These are phyloP conservation scores for Carex arenaria DNA, from an alignment of 202 grass and related monocot genomes.

Conservation along the genomic window DNA sequence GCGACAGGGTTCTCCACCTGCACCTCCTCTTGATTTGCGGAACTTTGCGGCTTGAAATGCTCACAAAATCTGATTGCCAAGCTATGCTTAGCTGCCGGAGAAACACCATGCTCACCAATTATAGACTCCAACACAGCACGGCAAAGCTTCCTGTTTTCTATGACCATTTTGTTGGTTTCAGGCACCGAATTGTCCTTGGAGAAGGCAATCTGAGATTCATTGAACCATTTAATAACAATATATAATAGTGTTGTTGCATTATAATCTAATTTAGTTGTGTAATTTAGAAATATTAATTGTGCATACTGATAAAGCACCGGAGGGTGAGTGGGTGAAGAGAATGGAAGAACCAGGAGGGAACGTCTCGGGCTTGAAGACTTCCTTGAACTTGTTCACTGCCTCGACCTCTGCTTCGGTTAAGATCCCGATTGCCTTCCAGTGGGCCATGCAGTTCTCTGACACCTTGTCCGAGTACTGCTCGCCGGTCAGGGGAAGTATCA, in stretches of 20 bases:
- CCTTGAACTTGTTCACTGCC: constrained; percentile 68
- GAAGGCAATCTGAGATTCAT: constrained; percentile 53
- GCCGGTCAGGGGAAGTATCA: constrained; percentile 73
- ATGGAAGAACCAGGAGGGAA: constrained; percentile 83
- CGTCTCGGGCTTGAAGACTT: constrained; percentile 47
- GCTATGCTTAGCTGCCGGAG: constrained; percentile 69
- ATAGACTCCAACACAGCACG: constrained; percentile 76
- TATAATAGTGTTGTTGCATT: too few species aligned
- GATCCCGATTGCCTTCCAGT: constrained; percentile 57
- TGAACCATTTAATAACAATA: too few species aligned
- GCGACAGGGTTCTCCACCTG: constrained; percentile 1
- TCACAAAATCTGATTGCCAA: constrained; percentile 48
- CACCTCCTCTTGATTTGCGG: background rate
- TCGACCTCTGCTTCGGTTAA: constrained; percentile 67
- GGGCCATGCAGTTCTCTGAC: constrained; percentile 64
- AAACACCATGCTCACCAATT: constrained; percentile 75
- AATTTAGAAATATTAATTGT: too few species aligned
- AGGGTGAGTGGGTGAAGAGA: constrained; percentile 64
- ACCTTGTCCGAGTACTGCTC: constrained; percentile 84
- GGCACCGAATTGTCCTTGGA: constrained; percentile 48
- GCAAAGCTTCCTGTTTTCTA: constrained; percentile 56
- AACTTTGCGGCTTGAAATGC: constrained; percentile 30
- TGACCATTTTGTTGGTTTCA: constrained; percentile 24
- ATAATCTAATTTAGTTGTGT: too few species aligned
- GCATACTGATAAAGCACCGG: constrained; percentile 48